Evolutionary conservation across 2,329 filamentous ascomycete species (phyloP), one percentile per base, ranked within the genome.

Genomic region (Metarhizium guizhouense): DNA sequence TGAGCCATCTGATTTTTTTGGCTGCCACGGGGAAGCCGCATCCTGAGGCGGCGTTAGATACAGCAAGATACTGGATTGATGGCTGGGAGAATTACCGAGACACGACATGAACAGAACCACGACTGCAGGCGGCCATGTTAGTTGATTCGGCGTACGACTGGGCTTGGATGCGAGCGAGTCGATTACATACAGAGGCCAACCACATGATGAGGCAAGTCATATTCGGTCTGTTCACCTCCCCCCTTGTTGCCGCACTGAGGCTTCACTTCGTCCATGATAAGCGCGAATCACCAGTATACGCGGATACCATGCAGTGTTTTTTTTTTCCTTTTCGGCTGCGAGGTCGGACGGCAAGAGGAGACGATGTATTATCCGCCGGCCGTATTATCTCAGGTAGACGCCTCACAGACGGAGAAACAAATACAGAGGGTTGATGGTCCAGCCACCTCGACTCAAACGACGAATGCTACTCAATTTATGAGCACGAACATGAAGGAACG

Each of bases 1-100:
- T 82, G 63, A 84, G 69, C 76, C 78, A 80, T 54, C 69, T 77
- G 61, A 84, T 69, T 66, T 82, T 83, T 68, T 78, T 79, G 3
- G 76, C 76, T 4, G 74, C 71, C 7, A 80, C 77, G 4, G 78
- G 78, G 56, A 80, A 80, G 2, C 77, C 78, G 59, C 75, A 76
- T 32, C 77, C 74, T 70, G 25, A 7, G 2, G 1, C 4, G 2
- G n/a, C 7, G 56, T 18, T 43, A 59, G 54, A 20, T 6, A 30
- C 45, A 8, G 13, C n/a, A 48, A 29, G 25, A 29, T 4, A 6
- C n/a, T 18, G 16, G n/a, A 20, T 45, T 6, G 1, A 13, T 6
- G n/a, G 42, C 5, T 25, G n/a, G 14, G 3, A 13, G 10, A 3
- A 18, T 40, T 58, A 68, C 66, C 66, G 0, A 68, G 47, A 13